These are phyloP conservation scores for Hawksworthiomyces lignivorus DNA, from an alignment of 2,329 filamentous ascomycete species.

Conservation along the genomic window DNA sequence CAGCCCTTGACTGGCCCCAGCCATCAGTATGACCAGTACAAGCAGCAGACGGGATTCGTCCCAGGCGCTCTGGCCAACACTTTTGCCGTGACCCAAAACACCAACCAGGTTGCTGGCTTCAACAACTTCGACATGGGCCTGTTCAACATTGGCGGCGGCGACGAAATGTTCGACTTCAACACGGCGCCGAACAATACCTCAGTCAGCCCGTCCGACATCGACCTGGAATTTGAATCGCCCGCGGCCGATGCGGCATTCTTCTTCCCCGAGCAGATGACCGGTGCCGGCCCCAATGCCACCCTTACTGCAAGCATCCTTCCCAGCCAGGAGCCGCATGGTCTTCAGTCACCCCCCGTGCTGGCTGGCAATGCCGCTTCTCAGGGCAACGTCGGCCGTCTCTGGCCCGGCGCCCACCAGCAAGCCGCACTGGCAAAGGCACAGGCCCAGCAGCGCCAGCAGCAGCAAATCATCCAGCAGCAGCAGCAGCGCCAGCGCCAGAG, in stretches of 20 bases:
- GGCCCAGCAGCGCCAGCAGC: slow-evolving; percentile 60
- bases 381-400: slow-evolving; percentile 63
- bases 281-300: slow-evolving; percentile 17
- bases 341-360: slow-evolving; percentile 34
- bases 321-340: slow-evolving; percentile 49
- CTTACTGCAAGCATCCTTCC: slow-evolving; percentile 49
- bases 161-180: slow-evolving; percentile 67
- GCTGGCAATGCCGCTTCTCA: slow-evolving; percentile 34
- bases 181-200: slow-evolving; percentile 53
- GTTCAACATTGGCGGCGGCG: slow-evolving; percentile 46
- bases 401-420: slow-evolving; percentile 90
- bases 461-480: slow-evolving; percentile 53
- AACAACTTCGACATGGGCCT: slow-evolving; percentile 40
- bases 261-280: slow-evolving; percentile 37
- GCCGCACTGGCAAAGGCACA: slow-evolving; percentile 70
- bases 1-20: slow-evolving; percentile 70
- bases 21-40: slow-evolving; percentile 91
- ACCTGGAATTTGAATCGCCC: slow-evolving; percentile 59
- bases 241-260: slow-evolving; percentile 55
- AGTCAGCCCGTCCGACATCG: slow-evolving; percentile 55
- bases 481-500: slow-evolving; percentile 35
- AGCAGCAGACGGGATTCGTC: slow-evolving; percentile 89
- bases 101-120: slow-evolving; percentile 45
- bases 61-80: slow-evolving; percentile 75
- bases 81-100: slow-evolving; percentile 64